A percentile compares a stretch with the other conserved stretches of the same genome.
These are phyloP conservation scores for Boletus holoroseus DNA, from an alignment of 1,284 basidiomycete genomes.

Conservation along the genomic window DNA sequence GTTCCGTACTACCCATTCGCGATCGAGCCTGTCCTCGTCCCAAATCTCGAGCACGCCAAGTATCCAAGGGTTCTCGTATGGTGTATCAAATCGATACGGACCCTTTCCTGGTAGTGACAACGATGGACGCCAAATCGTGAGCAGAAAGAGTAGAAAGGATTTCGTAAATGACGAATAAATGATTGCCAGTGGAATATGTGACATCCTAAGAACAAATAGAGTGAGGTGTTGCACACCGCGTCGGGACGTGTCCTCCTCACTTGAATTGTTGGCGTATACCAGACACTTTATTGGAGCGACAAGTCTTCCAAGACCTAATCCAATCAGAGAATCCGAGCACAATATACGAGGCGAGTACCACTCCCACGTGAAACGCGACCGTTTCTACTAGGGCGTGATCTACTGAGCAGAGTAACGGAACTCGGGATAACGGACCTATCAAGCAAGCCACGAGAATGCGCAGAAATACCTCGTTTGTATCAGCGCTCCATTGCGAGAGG, in stretches of 20 bases:
- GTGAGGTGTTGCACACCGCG: neutral
- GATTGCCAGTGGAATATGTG: slow-evolving; percentile 72
- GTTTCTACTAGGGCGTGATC: slow-evolving; percentile 47
- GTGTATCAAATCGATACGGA: slow-evolving; percentile 25
- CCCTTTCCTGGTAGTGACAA: slow-evolving; percentile 21
- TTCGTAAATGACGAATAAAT: slow-evolving; percentile 87
- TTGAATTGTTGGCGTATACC: slow-evolving; percentile 58
- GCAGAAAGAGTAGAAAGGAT: slow-evolving; percentile 74
- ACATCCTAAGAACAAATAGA: slow-evolving; percentile 42
- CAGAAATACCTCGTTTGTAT: slow-evolving; percentile 47
- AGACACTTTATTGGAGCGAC: slow-evolving; percentile 31
- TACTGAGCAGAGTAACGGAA: neutral
- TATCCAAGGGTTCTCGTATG: slow-evolving; percentile 34
- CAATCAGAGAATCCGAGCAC: slow-evolving; percentile 43
- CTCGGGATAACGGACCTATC: slow-evolving; percentile 41
- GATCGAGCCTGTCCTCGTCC: slow-evolving; percentile 66
- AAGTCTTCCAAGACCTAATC: slow-evolving; percentile 23
- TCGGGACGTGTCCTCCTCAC: slow-evolving; percentile 30
- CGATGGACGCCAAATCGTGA: slow-evolving; percentile 77
- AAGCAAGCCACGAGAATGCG: slow-evolving; percentile 59
- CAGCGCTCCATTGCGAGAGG: slow-evolving; percentile 43
- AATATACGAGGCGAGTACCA: slow-evolving; percentile 52
- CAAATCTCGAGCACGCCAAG: slow-evolving; percentile 43
- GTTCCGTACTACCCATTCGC: slow-evolving; percentile 81
- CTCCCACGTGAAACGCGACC: slow-evolving; percentile 62